These are phyloP conservation scores for Cyamopsis tetragonoloba DNA, from an alignment of 306 rosid species.

Conservation along the genomic window DNA sequence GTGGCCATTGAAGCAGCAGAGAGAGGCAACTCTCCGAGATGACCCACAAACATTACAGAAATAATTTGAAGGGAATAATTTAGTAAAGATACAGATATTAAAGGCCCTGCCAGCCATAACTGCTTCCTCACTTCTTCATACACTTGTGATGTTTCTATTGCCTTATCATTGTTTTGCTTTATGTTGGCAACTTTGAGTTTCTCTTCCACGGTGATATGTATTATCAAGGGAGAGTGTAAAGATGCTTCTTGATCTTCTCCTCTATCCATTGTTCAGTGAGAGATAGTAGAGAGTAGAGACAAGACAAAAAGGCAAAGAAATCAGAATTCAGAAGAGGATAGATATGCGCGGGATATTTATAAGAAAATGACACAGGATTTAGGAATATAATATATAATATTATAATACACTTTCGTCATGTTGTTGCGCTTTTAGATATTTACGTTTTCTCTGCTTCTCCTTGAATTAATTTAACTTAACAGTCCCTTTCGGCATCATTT, in stretches of 20 bases:
- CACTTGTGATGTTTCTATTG: constrained; percentile 9
- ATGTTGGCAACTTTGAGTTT: constrained; percentile 8
- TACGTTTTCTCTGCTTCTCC: neutral
- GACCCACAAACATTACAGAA: constrained; percentile 78
- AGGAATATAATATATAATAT: too few relatives aligned
- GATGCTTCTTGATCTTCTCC: constrained; percentile 29
- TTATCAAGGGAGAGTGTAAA: constrained; percentile 38
- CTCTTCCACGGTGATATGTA: constrained; percentile 33
- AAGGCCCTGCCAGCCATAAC: constrained; percentile 82
- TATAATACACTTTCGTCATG: neutral
- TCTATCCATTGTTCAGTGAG: neutral
- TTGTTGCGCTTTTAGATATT: neutral
- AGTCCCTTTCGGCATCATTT: too few relatives aligned
- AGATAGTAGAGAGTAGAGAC: neutral
- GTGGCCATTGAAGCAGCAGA: constrained; percentile 75
- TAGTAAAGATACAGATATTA: constrained; percentile 42
- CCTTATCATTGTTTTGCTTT: neutral
- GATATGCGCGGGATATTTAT: neutral
- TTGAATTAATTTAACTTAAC: neutral
- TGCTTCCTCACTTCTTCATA: constrained; percentile 64
- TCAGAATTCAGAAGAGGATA: neutral
- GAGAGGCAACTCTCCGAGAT: constrained; percentile 57
- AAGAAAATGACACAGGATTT: neutral
- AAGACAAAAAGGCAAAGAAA: neutral
- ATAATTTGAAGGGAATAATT: constrained; percentile 52